Base-by-base conservation (phyloP, 768 basidiomycete species). In the Kwoniella europaea region DNA sequence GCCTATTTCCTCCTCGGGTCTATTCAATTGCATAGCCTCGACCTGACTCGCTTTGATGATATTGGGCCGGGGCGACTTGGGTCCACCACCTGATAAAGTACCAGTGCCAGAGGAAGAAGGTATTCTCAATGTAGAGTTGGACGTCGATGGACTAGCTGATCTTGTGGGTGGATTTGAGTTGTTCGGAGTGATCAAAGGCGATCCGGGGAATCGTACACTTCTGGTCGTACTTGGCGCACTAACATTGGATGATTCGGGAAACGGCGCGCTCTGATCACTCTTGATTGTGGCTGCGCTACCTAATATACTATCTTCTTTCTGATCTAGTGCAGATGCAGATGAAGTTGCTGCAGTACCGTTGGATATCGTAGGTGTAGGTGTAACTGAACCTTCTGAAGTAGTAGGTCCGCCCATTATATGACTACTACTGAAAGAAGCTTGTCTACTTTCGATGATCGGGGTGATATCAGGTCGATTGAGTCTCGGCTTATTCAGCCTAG, bases 31-130 rank as follows among this genome's bases (percentile, higher is more conserved):
- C 46, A 63, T 57, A 10, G 54, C 43, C 24, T 62, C 70, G 18
- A 76, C 71, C 10, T 79, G 76, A 27, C 74, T 77, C 13, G 79
- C 77, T 57, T 79, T 82, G 7, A 79, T 68, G 20, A 67, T 71
- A 10, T 53, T 54, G 54, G 71, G 65, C 63, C 46, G 41, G 18
- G 62, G 58, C 5, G 65, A 62, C 56, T 68, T 68, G 24, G 61
- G 59, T n/a, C 58, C 64, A 63, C 62, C 56, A 27, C 56, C 56
- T 5, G 24, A n/a, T 22, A 13, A 18, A 22, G 20, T 15, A 52
- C 50, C 35, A 35, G 20, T n/a, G 9, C 15, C 22, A 43, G 59
- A 61, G 35, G 59, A 18, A n/a, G 59, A 61, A 43, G 59, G 59
- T 16, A 61, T 18, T 9, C 59, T 22, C 12, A 61, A 41, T 43